Conservation (phyloP, 2,329 filamentous ascomycete genomes). For the Calonectria leucothoes region DNA sequence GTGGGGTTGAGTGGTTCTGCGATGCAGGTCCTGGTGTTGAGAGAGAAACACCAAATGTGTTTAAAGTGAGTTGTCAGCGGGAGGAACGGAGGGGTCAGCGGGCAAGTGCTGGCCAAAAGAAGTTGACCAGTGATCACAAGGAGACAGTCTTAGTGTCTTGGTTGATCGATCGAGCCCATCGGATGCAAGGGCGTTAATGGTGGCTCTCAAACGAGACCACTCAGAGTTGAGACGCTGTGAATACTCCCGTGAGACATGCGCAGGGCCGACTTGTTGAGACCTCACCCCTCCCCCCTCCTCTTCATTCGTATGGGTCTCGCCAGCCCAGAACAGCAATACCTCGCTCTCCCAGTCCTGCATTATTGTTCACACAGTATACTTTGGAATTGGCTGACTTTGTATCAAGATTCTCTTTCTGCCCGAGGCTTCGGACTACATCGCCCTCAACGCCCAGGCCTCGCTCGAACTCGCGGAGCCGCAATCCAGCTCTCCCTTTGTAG, state of each 20-base stretch:
- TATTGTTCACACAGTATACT: conserved; percentile 38
- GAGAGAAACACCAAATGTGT: neutral
- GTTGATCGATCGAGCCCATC: neutral
- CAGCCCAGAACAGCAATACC: conserved; percentile 27
- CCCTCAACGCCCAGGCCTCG: conserved; percentile 73
- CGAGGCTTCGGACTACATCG: conserved; percentile 92
- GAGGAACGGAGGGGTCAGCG: neutral
- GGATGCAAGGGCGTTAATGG: neutral
- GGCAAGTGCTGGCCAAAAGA: neutral
- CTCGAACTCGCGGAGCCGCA: conserved; percentile 77
- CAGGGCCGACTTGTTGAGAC: conserved; percentile 29
- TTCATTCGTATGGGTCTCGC: conserved; percentile 5
- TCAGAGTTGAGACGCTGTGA: conserved; percentile 20
- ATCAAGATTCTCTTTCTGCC: conserved; percentile 85
- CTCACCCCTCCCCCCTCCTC: conserved; percentile 1
- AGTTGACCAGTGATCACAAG: neutral
- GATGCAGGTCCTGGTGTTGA: neutral
- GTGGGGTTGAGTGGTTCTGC: neutral
- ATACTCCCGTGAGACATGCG: conserved; percentile 34
- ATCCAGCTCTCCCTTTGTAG: conserved; percentile 76
- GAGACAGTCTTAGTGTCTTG: neutral
- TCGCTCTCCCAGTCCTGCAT: conserved; percentile 8
- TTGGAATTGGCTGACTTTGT: neutral
- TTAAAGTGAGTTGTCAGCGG: neutral
- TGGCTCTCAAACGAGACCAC: neutral